Evolutionary conservation across 768 basidiomycete genomes (phyloP).

Genomic region (Candolleomyces eurysporus): DNA sequence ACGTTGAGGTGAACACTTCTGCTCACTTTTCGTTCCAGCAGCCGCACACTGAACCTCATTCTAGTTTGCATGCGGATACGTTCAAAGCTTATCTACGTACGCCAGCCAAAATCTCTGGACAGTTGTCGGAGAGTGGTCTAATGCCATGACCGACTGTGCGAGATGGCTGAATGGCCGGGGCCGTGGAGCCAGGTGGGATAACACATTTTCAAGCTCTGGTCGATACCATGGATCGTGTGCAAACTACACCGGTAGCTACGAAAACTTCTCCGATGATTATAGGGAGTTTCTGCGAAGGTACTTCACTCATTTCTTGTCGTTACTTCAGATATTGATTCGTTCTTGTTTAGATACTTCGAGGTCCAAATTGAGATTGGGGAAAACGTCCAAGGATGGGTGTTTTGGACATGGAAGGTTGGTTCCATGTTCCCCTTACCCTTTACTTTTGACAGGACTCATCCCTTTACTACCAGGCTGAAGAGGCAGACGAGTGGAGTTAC

Average conservation of each 20-base stretch:
- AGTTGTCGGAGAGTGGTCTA: constrained; percentile 79
- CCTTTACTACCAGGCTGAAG: constrained; percentile 45
- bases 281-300: constrained; percentile 60
- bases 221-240: constrained; percentile 59
- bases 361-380: constrained; percentile 77
- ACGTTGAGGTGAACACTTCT: constrained; percentile 45
- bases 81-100: constrained; percentile 42
- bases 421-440: not conserved
- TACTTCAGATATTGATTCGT: not conserved
- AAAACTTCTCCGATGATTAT: constrained; percentile 60
- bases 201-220: constrained; percentile 36
- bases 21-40: not conserved
- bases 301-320: constrained; percentile 19
- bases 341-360: constrained; percentile 63
- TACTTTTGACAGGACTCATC: not conserved
- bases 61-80: constrained; percentile 55
- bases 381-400: constrained; percentile 68
- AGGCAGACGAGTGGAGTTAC: constrained; percentile 76
- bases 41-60: not conserved
- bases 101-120: constrained; percentile 65
- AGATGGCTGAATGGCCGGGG: constrained; percentile 78
- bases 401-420: constrained; percentile 77
- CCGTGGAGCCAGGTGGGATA: constrained; percentile 69
- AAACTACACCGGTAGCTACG: constrained; percentile 58
- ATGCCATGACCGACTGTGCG: constrained; percentile 72